Evolutionary conservation across 495 filamentous ascomycete species (phyloP), one percentile per base, ranked within the genome.

Genomic region (Aspergillus asperescens): DNA sequence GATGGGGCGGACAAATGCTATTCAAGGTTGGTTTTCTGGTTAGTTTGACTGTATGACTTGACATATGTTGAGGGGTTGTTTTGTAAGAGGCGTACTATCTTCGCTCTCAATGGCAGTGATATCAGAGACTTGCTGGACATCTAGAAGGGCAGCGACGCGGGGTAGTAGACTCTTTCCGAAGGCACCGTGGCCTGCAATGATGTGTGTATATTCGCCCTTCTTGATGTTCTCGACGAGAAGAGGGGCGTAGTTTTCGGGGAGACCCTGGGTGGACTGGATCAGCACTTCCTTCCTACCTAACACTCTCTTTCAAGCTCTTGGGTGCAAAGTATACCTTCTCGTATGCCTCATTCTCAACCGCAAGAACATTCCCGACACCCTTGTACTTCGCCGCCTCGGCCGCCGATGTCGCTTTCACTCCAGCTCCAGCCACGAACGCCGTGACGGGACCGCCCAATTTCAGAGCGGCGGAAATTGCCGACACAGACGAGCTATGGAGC

Each of bases 101-200:
- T 95, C 90, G 70, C 83, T 81, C 70, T 96, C 79, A 56, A 97
- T 88, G 2, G 70, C 77, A 2, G 82, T 96, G 52, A 97, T 86
- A 66, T 98, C 93, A 8, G 89, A 95, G 46, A 98, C 80, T 63
- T 95, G 90, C 69, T 96, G 91, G 22, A 84, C 82, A 63, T 98
- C 93, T 32, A 98, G 77, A 19, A 98, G 75, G 24, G 93, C 93
- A n/a, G 94, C 90, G 2, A 96, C 85, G 35, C 93, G 86, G n/a
- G 93, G 93, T 72, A 97, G 78, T 31, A 97, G 72, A 67, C 86
- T 90, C 81, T 98, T 98, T 54, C 94, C 93, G 66, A 98, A 98
- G 6, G 93, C 94, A 15, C 92, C 94, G 77, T 96, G 89, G 32
- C 85, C 86, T 20, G 86, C 85, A 50, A 97, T 77, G 46, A 97